Evolutionary conservation across 495 filamentous ascomycete species (phyloP).

Genomic region (Articulospora tetracladia): DNA sequence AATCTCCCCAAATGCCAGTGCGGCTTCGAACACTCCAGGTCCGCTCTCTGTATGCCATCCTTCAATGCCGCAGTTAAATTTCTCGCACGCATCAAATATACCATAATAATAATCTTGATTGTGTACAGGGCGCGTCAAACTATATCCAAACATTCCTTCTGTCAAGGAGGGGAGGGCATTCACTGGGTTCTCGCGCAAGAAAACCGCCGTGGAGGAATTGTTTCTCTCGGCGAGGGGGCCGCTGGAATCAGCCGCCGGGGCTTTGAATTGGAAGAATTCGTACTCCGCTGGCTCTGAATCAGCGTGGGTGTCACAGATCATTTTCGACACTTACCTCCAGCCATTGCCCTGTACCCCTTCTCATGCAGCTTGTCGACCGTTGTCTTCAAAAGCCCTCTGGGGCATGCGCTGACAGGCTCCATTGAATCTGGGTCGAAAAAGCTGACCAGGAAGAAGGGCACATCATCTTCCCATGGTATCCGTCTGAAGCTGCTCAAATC

Average conservation of each 20-base stretch:
- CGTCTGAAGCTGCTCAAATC: constrained; percentile 80
- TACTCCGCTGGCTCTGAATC: constrained; percentile 67
- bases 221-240: constrained; percentile 36
- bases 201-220: constrained; percentile 68
- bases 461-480: constrained; percentile 91
- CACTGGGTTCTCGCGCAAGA: constrained; percentile 68
- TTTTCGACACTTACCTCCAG: constrained; percentile 64
- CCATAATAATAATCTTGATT: constrained; percentile 95
- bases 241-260: constrained; percentile 50
- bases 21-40: constrained; percentile 94
- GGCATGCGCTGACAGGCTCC: constrained; percentile 73
- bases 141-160: constrained; percentile 98
- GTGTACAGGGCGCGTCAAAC: constrained; percentile 83
- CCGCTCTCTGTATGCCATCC: constrained; percentile 98
- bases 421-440: constrained; percentile 75
- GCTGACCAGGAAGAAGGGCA: constrained; percentile 90
- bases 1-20: constrained; percentile 81
- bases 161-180: constrained; percentile 72
- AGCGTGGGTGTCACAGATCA: neutral
- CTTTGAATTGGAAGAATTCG: constrained; percentile 93
- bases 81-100: constrained; percentile 76
- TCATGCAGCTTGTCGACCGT: constrained; percentile 61
- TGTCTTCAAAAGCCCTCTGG: constrained; percentile 68
- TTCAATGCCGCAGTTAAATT: constrained; percentile 82
- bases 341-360: constrained; percentile 77